Conservation (phyloP, 768 basidiomycete genomes). For the Hirschioporus abietinus region DNA sequence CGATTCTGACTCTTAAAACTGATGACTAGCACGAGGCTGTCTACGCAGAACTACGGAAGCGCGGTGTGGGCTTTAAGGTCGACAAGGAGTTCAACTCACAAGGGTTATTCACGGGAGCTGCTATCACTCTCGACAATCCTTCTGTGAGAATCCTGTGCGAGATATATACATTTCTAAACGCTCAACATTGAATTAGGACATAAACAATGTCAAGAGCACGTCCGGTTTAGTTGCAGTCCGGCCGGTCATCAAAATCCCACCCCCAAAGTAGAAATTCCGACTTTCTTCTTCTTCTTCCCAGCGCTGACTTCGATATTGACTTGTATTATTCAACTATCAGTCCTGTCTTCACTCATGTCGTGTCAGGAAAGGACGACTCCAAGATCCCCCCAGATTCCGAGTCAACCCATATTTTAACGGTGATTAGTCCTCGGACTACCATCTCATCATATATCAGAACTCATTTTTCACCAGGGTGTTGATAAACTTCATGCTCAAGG, state of each 20-base stretch:
- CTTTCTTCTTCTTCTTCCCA: neutral
- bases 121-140: slow-evolving; percentile 34
- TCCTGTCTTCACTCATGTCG: slow-evolving; percentile 38
- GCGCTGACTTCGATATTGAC: slow-evolving; percentile 1
- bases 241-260: slow-evolving; percentile 41
- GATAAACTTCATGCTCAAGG: slow-evolving; percentile 61
- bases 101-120: slow-evolving; percentile 55
- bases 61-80: slow-evolving; percentile 40
- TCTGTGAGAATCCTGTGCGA: neutral
- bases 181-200: slow-evolving; percentile 33
- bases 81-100: slow-evolving; percentile 46
- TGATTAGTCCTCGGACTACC: slow-evolving; percentile 18
- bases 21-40: slow-evolving; percentile 36
- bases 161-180: neutral
- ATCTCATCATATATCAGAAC: neutral
- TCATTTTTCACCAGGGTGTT: slow-evolving; percentile 39
- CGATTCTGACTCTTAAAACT: neutral
- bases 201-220: slow-evolving; percentile 35
- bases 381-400: slow-evolving; percentile 39
- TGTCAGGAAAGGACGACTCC: slow-evolving; percentile 36
- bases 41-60: slow-evolving; percentile 41
- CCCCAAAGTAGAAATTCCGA: slow-evolving; percentile 33
- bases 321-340: slow-evolving; percentile 20
- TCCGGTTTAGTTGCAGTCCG: slow-evolving; percentile 54
- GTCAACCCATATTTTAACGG: slow-evolving; percentile 51